Percentiles rank a stretch among this genome's conserved stretches.
These are phyloP conservation scores for Mycogone perniciosa DNA, from an alignment of 2,329 filamentous ascomycete genomes.

Conservation along the genomic window DNA sequence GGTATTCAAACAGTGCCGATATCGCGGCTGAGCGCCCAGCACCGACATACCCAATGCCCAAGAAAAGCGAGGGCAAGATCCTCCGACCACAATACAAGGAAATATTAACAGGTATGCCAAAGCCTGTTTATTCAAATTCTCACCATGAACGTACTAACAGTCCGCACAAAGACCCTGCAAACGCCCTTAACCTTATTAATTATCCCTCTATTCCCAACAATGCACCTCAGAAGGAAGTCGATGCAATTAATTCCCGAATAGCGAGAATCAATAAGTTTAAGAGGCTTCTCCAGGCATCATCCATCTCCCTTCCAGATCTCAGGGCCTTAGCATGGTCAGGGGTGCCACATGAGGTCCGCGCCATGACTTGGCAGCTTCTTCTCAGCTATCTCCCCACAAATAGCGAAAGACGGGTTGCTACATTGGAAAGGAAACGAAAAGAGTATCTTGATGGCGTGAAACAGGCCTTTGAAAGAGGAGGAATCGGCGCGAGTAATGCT, in stretches of 20 bases:
- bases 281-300: conserved; percentile 84
- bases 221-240: conserved; percentile 74
- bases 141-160: neutral
- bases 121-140: neutral
- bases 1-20: conserved; percentile 80
- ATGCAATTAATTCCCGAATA: conserved; percentile 80
- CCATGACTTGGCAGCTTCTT: conserved; percentile 98
- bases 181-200: conserved; percentile 88
- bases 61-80: conserved; percentile 91
- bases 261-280: conserved; percentile 99
- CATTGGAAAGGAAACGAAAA: conserved; percentile 87
- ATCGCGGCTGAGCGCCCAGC: conserved; percentile 86
- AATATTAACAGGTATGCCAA: conserved; percentile 61
- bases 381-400: conserved; percentile 96
- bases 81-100: conserved; percentile 96
- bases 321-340: conserved; percentile 89
- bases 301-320: conserved; percentile 77
- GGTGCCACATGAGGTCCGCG: conserved; percentile 87
- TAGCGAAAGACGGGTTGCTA: conserved; percentile 83
- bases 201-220: conserved; percentile 69
- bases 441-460: conserved; percentile 92
- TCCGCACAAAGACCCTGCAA: conserved; percentile 63
- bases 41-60: conserved; percentile 77
- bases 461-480: conserved; percentile 62
- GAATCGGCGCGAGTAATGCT: conserved; percentile 30